Evolutionary conservation across 805 yeast species (phyloP), one percentile per base, ranked within the genome.

Genomic region (Geotrichum ghanense): DNA sequence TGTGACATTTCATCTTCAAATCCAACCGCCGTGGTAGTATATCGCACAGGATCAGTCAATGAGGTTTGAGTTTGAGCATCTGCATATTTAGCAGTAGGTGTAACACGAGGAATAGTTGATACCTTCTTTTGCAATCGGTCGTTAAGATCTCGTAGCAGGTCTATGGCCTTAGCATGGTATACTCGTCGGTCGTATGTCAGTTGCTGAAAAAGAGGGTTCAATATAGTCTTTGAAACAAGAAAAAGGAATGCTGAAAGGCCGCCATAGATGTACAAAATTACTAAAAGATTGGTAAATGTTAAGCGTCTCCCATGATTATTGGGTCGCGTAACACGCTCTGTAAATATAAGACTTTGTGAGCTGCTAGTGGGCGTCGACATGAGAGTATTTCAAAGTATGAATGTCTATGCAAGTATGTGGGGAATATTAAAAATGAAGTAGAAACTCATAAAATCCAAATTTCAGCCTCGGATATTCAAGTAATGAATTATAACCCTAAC

Each of bases 141-240:
- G 42, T 60, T 61, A 35, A 62, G 51, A 22, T 49, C 42, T 21
- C 44, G 42, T 19, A 61, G 54, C 25, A 53, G 47, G n/a, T 48
- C 45, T 2, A 58, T 55, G 7, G 61, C 61, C 31, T 53, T 55
- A 21, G 48, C 51, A 10, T 60, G 59, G 42, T 59, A 57, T 16
- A 53, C 52, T n/a, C 57, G 48, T 31, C 67, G 62, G 45, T 59
- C 64, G 24, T 22, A 53, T 3, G 63, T 54, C 9, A 63, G 59
- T 51, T 63, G 63, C 17, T 53, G 54, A 40, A 60, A 54, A 43
- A 63, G 57, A 27, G 67, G 67, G 23, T 49, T 48, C n/a, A 62
- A 47, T 17, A 63, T 53, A 43, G 59, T 53, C 46, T 59, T 61
- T 37, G 63, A 56, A 12, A 63, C 45, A 2, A 61, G 34, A 6